Evolutionary conservation across 495 filamentous ascomycete species (phyloP), one percentile per base, ranked within the genome.

Genomic region (Platismatia glauca): DNA sequence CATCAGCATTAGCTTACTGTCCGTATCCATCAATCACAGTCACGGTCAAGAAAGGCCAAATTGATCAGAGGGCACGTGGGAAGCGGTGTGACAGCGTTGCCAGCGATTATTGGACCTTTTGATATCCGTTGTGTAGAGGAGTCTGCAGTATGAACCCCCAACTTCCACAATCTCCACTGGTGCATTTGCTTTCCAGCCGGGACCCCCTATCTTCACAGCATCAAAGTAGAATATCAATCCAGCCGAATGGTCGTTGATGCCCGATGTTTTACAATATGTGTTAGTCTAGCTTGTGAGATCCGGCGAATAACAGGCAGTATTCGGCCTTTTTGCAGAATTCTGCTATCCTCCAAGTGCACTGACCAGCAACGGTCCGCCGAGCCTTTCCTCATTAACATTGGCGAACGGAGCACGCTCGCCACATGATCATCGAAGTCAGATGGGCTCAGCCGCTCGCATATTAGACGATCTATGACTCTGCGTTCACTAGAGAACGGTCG

Each of bases 241-340:
- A 34, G 58, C 58, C 48, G 16, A 35, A 6, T 16, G 58, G 46
- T 12, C 13, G 35, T 43, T 61, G 59, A 55, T 61, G 50, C 27
- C 27, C 27, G 34, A 35, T 44, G 1, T n/a, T n/a, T n/a, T 39
- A 20, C 35, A 35, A 24, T n/a, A n/a, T n/a, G n/a, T n/a, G n/a
- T n/a, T n/a, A 20, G 24, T 24, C 20, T 44, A 24, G 44, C 44
- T 48, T 7, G 27, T 48, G 48, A 29, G 13, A 18, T 52, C 4
- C 12, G 24, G 48, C 48, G 48, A 52, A 52, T 52, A 24, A 52
- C 24, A 16, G 13, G 48, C 4, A 16, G 48, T 29, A 52, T 29
- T 27, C 11, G 13, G 48, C 48, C 12, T 52, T 52, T 52, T 52
- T 24, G 48, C 24, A 6, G n/a, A n/a, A n/a, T n/a, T n/a, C n/a